Base-by-base conservation (phyloP, 108 stramenopile genomes). In the Cyclostephanos invisitatus region DNA sequence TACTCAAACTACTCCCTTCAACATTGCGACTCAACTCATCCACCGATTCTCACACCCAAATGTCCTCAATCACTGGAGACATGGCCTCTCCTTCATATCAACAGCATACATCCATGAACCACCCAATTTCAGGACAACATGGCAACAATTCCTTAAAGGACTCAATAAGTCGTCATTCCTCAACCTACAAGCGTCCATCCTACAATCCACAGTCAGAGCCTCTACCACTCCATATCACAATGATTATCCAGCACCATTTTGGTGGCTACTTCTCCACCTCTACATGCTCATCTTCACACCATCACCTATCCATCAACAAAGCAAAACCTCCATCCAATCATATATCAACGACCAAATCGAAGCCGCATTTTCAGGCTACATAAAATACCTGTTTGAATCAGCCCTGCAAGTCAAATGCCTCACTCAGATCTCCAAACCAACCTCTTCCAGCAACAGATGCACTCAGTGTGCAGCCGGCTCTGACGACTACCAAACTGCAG, bases 401-500 rank as follows among this genome's bases (percentile, higher is more conserved):
- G 7, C 20, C 8, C 1, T n/a, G 15, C 15, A 49, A 20, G 35
- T 36, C 35, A 73, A 46, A 17, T 22, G 63, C 7, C 21, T 49
- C 5, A 22, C 50, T 0, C 17, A 51, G 18, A 53, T 53, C 36
- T 29, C 50, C 6, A 12, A 22, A 0, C 55, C 63, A 18, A 54
- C 61, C 5, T 5, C 22, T 1, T 2, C n/a, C 0, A 2, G 1
- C 3, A 2, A 20, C 21, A 12, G 15, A 17, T 53, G 62, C 12
- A 32, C 56, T 36, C 77, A 72, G 38, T 14, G 15, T 9, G 64
- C 77, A 1, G 71, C 77, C 54, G 64, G 72, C 47, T 24, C 11
- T 25, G 77, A 77, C 56, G 72, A 77, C 56, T 72, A 28, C 15
- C 36, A 47, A n/a, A 72, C 64, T 1, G 62, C 70, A 21, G 42